These are phyloP conservation scores for Moesziomyces globuligerus DNA, from an alignment of 1,284 basidiomycete species.

Conservation along the genomic window DNA sequence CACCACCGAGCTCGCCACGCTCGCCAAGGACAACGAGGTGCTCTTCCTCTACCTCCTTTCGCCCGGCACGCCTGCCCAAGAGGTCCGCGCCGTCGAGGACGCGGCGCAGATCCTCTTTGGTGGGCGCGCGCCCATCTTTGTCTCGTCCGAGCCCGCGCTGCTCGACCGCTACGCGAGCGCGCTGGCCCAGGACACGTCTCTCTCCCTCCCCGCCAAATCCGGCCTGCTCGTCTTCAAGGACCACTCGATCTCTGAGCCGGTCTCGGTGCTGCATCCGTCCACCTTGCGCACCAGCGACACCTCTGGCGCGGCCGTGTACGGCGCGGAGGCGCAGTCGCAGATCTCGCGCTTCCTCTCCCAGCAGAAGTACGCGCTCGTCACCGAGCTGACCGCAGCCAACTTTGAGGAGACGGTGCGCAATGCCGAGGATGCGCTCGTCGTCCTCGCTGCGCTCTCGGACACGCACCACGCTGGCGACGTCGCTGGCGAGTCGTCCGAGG, in stretches of 20 bases:
- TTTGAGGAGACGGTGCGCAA: constrained; percentile 56
- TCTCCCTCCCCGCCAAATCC: constrained; percentile 24
- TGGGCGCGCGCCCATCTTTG: constrained; percentile 34
- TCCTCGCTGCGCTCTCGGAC: constrained; percentile 58
- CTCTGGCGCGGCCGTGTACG: constrained; percentile 10
- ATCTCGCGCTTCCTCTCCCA: constrained; percentile 48
- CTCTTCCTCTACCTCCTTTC: constrained; percentile 59
- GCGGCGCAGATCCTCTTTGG: constrained; percentile 31
- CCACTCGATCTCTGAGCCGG: constrained; percentile 37
- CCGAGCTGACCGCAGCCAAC: constrained; percentile 52
- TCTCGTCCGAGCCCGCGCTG: constrained; percentile 47
- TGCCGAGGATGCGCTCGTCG: constrained; percentile 43
- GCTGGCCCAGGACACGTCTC: constrained; percentile 13
- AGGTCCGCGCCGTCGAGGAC: constrained; percentile 29
- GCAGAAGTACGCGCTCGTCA: constrained; percentile 52
- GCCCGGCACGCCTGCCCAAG: constrained; percentile 27
- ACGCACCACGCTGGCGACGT: constrained; percentile 33
- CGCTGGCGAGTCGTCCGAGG: constrained; percentile 14
- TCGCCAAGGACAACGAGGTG: constrained; percentile 50
- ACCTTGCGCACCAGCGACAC: constrained; percentile 11
- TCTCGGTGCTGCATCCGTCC: constrained; percentile 33
- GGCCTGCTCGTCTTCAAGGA: constrained; percentile 65
- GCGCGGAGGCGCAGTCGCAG: constrained; percentile 12
- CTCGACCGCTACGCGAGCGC: constrained; percentile 37
- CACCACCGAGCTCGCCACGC: constrained; percentile 22